phyloP scores from a whole-genome alignment of 1,139 yeast genomes.

The Pichia sp. region DNA sequence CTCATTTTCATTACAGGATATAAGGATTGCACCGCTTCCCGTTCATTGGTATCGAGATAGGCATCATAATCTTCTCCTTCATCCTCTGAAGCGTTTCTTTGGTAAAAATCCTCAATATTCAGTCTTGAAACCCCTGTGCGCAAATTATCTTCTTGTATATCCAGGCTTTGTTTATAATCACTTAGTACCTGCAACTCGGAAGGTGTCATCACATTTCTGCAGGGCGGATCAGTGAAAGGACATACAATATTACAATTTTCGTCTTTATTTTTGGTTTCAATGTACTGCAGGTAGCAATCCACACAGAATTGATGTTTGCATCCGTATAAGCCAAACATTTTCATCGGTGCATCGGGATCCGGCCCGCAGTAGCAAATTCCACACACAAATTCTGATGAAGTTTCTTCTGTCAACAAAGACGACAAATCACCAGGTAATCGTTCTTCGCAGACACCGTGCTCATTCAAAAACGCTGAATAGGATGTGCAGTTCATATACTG shows the following conservation, averaged over 20 bases:
- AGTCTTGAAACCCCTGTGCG: too few species aligned
- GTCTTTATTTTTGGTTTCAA: constrained; percentile 37
- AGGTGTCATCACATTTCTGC: constrained; percentile 16
- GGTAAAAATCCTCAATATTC: background rate
- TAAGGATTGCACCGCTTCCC: constrained; percentile 2
- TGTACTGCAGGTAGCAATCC: constrained; percentile 57
- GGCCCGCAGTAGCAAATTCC: constrained; percentile 63
- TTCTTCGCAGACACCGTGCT: constrained; percentile 30
- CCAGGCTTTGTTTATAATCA: constrained; percentile 12
- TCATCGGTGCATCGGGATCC: constrained; percentile 21
- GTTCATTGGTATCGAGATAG: background rate
- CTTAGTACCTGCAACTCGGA: constrained; percentile 22
- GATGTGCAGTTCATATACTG: constrained; percentile 45
- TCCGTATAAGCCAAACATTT: constrained; percentile 40
- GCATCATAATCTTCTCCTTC: constrained; percentile 4
- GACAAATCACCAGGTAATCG: constrained; percentile 7
- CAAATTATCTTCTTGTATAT: background rate
- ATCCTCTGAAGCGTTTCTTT: background rate
- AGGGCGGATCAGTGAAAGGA: constrained; percentile 33
- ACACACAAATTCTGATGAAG: constrained; percentile 39
- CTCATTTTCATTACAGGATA: constrained; percentile 17
- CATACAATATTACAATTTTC: constrained; percentile 58
- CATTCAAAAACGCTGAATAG: constrained; percentile 33
- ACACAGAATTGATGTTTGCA: constrained; percentile 70
- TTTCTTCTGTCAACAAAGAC: constrained; percentile 17